phyloP scores from a whole-genome alignment of 306 rosid species.

The Glycine soja region DNA sequence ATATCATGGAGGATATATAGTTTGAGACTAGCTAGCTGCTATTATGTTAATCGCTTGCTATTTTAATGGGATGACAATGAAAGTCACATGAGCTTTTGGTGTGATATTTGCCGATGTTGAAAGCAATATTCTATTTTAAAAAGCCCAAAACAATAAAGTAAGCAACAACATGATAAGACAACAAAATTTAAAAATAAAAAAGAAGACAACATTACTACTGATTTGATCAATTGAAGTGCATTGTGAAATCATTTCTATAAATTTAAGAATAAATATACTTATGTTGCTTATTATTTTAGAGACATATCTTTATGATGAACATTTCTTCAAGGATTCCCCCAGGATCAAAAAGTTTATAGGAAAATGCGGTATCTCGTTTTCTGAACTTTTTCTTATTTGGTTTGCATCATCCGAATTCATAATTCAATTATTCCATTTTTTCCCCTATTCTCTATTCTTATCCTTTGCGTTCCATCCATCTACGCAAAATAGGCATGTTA shows the following conservation, averaged over 20 bases:
- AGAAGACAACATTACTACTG: neutral
- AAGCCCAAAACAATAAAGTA: neutral
- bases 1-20: neutral
- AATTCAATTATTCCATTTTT: constrained; percentile 18
- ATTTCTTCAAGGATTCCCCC: neutral
- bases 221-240: neutral
- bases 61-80: constrained; percentile 30
- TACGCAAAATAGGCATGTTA: neutral
- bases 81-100: constrained; percentile 9
- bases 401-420: neutral
- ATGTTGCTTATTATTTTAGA: neutral
- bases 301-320: neutral
- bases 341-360: neutral
- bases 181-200: too few species aligned
- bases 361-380: neutral
- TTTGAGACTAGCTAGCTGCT: too few species aligned
- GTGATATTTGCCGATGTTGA: neutral
- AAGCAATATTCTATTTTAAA: neutral
- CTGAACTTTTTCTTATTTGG: neutral
- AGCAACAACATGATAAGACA: neutral
- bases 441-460: neutral
- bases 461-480: neutral
- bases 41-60: too few species aligned
- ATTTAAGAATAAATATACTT: neutral
- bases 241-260: neutral